Evolutionary conservation across 2,329 filamentous ascomycete species (phyloP), one percentile per base, ranked within the genome.

Genomic region (Penicillium sp.): DNA sequence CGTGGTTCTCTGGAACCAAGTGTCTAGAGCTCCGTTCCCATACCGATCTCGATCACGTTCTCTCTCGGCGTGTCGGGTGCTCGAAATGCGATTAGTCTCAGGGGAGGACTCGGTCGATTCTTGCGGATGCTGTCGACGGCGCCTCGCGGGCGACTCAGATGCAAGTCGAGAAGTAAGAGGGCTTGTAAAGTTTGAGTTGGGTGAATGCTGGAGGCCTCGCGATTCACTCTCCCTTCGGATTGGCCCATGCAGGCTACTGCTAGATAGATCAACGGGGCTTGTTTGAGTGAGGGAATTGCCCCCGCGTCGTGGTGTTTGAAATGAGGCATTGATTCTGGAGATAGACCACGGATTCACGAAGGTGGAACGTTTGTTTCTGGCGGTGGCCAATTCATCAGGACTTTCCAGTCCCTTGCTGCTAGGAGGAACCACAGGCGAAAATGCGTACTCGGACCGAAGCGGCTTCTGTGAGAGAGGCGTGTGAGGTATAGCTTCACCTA

Each of bases 11-110:
- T 61, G 60, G 19, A 67, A 67, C 64, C 55, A 66, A 7, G 65
- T 64, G 41, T 67, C 65, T 3, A 67, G 53, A 15, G 65, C 61
- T 12, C 65, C 65, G 29, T 65, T 67, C 6, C 64, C 64, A 35
- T 67, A 64, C 2, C 60, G 58, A 31, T 67, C 61, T 27, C 49
- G 50, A 42, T 66, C 62, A 17, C 60, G 59, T 35, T 63, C 54
- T 10, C 64, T 47, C 29, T 53, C 55, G 6, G 56, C 61, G 4
- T 38, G 58, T n/a, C 44, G 55, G 23, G 43, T 41, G 25, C 36
- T 57, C 13, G 12, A 31, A 19, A 27, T 39, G 3, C 31, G 57
- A 31, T 44, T 35, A 19, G 2, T 31, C 23, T 31, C 41, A n/a
- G 47, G 43, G 2, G 36, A 35, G 4, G 49, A 17, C 8, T n/a